Conservation (phyloP, 306 rosid species). For the Neltuma alba region DNA sequence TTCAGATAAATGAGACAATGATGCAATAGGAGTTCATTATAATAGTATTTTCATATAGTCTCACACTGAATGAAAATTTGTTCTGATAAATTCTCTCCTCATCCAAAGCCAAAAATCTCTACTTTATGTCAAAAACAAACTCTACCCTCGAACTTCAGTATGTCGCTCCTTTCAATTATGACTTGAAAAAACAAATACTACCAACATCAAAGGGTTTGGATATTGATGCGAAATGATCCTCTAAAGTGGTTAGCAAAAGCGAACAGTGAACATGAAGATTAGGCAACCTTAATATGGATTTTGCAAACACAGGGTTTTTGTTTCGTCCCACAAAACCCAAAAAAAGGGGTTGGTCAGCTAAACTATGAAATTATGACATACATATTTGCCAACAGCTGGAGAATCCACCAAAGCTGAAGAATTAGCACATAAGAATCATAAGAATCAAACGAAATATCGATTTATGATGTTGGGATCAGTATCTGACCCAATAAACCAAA, state of each 20-base stretch:
- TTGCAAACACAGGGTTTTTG: neutral
- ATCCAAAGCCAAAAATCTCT: neutral
- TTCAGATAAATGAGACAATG: neutral
- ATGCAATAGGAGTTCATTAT: neutral
- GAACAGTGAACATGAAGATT: neutral
- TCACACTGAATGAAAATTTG: neutral
- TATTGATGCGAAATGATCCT: neutral
- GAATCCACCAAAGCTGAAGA: neutral
- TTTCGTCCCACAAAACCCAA: too few relatives aligned
- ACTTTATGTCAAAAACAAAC: neutral
- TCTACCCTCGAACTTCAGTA: neutral
- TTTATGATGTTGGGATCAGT: neutral
- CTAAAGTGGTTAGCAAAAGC: neutral
- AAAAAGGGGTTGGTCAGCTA: neutral
- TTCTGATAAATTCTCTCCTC: neutral
- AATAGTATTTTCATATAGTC: neutral
- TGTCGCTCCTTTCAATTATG: neutral
- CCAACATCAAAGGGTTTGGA: neutral
- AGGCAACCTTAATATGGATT: neutral
- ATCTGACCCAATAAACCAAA: neutral
- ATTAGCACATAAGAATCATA: neutral
- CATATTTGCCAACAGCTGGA: neutral
- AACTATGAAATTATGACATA: neutral
- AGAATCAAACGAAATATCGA: neutral
- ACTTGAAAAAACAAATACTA: neutral